Conservation (phyloP, 208 protist species). For the Leishmania tropica region DNA sequence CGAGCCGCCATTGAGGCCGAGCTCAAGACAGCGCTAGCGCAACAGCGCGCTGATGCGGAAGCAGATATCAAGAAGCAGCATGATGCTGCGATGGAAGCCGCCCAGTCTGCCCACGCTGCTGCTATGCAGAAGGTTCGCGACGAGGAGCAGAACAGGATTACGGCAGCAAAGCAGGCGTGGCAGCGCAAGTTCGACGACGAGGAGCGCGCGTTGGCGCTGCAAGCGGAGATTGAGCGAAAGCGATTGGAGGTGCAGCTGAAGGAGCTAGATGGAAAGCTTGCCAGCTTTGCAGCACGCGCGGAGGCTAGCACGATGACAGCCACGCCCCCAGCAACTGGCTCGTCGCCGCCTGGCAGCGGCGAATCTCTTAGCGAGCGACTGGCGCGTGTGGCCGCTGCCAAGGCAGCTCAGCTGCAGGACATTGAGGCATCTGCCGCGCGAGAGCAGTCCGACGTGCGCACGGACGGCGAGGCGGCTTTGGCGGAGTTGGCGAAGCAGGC, state of each 20-base stretch:
- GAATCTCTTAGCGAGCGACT: constrained; percentile 26
- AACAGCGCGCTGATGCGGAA: constrained; percentile 15
- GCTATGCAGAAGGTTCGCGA: constrained; percentile 18
- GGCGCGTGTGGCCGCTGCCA: constrained; percentile 12
- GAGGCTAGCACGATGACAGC: neutral
- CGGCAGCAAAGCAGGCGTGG: constrained; percentile 16
- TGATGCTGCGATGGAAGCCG: constrained; percentile 4
- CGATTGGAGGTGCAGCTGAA: constrained; percentile 31
- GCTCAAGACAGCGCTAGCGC: constrained; percentile 16
- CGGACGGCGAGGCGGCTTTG: constrained; percentile 18
- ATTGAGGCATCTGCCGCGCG: constrained; percentile 18
- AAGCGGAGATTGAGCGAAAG: constrained; percentile 28
- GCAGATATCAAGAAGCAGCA: constrained; percentile 15
- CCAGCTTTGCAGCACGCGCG: neutral
- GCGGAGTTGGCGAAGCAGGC: constrained; percentile 15
- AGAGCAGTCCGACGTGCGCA: constrained; percentile 26
- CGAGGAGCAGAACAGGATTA: constrained; percentile 19
- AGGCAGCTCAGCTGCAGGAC: constrained; percentile 18
- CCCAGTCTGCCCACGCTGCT: constrained; percentile 10
- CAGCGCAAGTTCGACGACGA: constrained; percentile 25
- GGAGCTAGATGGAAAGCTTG: constrained; percentile 20
- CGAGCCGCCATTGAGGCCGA: constrained; percentile 27
- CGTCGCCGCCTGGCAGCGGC: neutral
- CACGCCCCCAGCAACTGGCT: neutral
- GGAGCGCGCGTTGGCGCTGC: constrained; percentile 26